A percentile compares a stretch with the other conserved stretches of the same genome.
These are phyloP conservation scores for Plectranthus barbatus DNA, from an alignment of 257 asterid genomes.

Conservation along the genomic window DNA sequence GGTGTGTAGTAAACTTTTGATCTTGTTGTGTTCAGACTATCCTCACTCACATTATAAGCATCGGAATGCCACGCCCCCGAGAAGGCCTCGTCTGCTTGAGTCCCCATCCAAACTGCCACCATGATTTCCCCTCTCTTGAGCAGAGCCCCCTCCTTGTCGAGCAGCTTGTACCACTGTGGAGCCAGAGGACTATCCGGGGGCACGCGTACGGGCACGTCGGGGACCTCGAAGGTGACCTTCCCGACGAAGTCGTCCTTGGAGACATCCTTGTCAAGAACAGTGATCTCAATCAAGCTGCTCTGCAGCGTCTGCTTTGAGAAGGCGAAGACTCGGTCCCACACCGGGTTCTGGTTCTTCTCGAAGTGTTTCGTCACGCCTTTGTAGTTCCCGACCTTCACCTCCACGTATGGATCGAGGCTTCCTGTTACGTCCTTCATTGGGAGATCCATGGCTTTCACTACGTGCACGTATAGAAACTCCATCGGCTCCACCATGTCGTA, in stretches of 20 bases:
- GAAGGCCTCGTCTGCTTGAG: no score
- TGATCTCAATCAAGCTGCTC: slow-evolving; percentile 58
- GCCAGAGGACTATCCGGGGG: slow-evolving; percentile 92
- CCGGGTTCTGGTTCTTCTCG: slow-evolving; percentile 67
- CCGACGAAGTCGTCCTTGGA: slow-evolving; percentile 74
- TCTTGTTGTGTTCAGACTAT: slow-evolving; percentile 40
- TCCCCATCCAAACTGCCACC: no score
- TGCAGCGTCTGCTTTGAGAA: slow-evolving; percentile 69
- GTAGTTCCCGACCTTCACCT: no score
- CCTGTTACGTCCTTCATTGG: slow-evolving; percentile 70
- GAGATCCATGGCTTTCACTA: slow-evolving; percentile 76
- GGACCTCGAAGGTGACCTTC: slow-evolving; percentile 49
- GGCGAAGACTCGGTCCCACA: slow-evolving; percentile 66
- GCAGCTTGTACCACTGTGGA: slow-evolving; percentile 72
- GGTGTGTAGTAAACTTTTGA: slow-evolving; percentile 85
- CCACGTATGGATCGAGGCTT: slow-evolving; percentile 87
- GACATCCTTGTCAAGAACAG: slow-evolving; percentile 66
- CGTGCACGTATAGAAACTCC: slow-evolving; percentile 53
- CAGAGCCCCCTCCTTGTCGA: slow-evolving; percentile 51
- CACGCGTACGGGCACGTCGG: slow-evolving; percentile 57
- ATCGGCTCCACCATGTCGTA: slow-evolving; percentile 90
- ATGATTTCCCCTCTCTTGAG: slow-evolving; percentile 52
- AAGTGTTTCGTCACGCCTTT: no score
- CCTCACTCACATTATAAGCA: slow-evolving; percentile 59
- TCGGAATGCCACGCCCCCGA: slow-evolving; percentile 92